Percentiles rank a stretch among this genome's conserved stretches.
These are phyloP conservation scores for Fonsecaea multimorphosa DNA, from an alignment of 2,329 filamentous ascomycete genomes.

Conservation along the genomic window DNA sequence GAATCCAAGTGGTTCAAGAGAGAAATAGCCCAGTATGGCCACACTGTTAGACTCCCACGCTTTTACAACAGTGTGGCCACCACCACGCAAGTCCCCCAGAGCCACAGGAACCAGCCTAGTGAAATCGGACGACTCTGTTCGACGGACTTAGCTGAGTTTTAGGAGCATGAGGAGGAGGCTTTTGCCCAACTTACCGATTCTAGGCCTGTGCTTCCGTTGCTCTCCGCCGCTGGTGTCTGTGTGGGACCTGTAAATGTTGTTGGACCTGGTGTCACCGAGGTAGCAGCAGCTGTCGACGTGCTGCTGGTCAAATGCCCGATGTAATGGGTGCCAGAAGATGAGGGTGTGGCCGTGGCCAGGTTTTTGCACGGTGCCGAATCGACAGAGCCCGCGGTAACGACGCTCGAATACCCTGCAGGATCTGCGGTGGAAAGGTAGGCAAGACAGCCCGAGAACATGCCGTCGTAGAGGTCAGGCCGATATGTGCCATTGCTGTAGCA, in stretches of 20 bases:
- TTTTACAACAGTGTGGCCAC: neutral
- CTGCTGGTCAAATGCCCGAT: neutral
- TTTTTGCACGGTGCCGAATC: slow-evolving; percentile 36
- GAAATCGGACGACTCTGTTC: neutral
- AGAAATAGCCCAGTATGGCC: neutral
- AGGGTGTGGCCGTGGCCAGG: neutral
- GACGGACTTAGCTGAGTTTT: neutral
- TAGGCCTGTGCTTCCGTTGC: neutral
- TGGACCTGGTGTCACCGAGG: neutral
- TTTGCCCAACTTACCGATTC: neutral
- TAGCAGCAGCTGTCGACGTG: neutral
- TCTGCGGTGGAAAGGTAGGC: neutral
- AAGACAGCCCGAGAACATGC: neutral
- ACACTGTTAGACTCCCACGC: neutral
- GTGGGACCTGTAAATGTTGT: neutral
- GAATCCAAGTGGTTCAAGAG: neutral
- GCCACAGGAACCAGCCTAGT: neutral
- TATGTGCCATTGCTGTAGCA: slow-evolving; percentile 7
- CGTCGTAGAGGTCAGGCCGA: slow-evolving; percentile 3
- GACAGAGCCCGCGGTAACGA: neutral
- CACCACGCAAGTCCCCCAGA: neutral
- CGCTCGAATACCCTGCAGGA: neutral
- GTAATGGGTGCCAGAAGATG: neutral
- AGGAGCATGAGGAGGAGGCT: neutral
- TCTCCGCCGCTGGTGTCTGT: neutral